These are phyloP conservation scores for Rhypophila decipiens DNA, from an alignment of 495 filamentous ascomycete species.

Conservation along the genomic window DNA sequence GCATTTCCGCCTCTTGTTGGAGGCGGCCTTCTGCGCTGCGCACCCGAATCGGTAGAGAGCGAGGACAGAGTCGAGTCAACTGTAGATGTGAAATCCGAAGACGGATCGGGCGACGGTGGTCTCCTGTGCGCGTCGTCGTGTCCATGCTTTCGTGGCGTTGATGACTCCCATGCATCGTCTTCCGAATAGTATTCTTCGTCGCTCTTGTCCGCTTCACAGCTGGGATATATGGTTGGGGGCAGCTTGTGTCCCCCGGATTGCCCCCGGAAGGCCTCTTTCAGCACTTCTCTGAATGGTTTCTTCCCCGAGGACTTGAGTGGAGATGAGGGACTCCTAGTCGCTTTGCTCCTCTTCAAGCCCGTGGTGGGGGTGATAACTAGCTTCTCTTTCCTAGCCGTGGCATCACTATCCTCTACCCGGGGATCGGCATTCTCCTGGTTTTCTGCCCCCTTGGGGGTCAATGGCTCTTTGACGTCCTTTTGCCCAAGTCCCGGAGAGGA, in stretches of 20 bases:
- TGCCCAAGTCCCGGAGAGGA: background rate
- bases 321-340: slow-evolving; percentile 37
- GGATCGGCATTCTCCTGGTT: slow-evolving; percentile 9
- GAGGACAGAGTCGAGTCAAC: slow-evolving; percentile 27
- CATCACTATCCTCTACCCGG: slow-evolving; percentile 18
- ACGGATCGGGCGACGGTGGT: slow-evolving; percentile 26
- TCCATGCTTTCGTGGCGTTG: slow-evolving; percentile 14
- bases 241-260: slow-evolving; percentile 41
- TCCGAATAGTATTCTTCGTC: slow-evolving; percentile 23
- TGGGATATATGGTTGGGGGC: slow-evolving; percentile 38
- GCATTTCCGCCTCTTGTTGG: slow-evolving; percentile 60
- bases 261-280: slow-evolving; percentile 50
- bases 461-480: background rate
- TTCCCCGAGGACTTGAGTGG: slow-evolving; percentile 32
- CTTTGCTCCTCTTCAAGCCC: slow-evolving; percentile 40
- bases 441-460: background rate
- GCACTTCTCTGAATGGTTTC: slow-evolving; percentile 41
- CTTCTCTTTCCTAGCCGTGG: slow-evolving; percentile 24
- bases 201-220: slow-evolving; percentile 32
- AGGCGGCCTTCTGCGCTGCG: slow-evolving; percentile 37
- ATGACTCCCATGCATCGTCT: slow-evolving; percentile 13
- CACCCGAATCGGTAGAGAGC: slow-evolving; percentile 12
- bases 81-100: too few species aligned
- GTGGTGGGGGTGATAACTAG: slow-evolving; percentile 21
- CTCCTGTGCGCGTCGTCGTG: slow-evolving; percentile 21